phyloP scores from a whole-genome alignment of 805 yeast species.

The Saccharomycopsis malanga region DNA sequence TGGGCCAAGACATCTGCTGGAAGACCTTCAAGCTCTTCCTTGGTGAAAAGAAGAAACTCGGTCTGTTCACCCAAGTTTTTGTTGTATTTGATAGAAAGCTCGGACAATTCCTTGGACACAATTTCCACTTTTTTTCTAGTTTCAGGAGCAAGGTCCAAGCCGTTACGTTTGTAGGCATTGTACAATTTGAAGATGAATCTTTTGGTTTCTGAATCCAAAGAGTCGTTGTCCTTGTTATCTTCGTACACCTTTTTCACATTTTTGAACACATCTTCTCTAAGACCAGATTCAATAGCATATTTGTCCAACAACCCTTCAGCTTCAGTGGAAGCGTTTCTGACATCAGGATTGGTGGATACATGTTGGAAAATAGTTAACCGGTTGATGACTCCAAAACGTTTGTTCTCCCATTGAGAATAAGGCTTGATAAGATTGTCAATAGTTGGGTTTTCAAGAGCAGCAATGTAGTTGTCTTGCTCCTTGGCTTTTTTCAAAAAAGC shows the following conservation, averaged over 20 bases:
- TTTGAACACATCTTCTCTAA: conserved; percentile 60
- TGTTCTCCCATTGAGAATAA: conserved; percentile 45
- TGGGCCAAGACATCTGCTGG: conserved; percentile 56
- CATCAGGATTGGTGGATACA: conserved; percentile 55
- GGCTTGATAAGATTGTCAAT: conserved; percentile 52
- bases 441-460: conserved; percentile 41
- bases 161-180: conserved; percentile 55
- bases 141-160: conserved; percentile 53
- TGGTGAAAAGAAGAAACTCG: conserved; percentile 51
- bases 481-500: conserved; percentile 38
- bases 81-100: conserved; percentile 47
- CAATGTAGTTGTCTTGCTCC: conserved; percentile 47
- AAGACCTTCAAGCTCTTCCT: conserved; percentile 65
- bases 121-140: conserved; percentile 49
- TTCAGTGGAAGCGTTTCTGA: conserved; percentile 63
- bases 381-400: conserved; percentile 36
- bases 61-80: conserved; percentile 68
- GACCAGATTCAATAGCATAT: conserved; percentile 53
- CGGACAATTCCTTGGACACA: conserved; percentile 53
- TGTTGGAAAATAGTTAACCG: conserved; percentile 65
- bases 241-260: conserved; percentile 49
- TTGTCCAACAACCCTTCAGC: conserved; percentile 54
- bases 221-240: conserved; percentile 28
- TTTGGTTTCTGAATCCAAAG: conserved; percentile 46
- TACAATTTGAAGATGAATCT: conserved; percentile 52